Percentiles rank a stretch among this genome's conserved stretches.
phyloP scores from a whole-genome alignment of 2,329 filamentous ascomycete species.

The Hyphodiscus sp. region DNA sequence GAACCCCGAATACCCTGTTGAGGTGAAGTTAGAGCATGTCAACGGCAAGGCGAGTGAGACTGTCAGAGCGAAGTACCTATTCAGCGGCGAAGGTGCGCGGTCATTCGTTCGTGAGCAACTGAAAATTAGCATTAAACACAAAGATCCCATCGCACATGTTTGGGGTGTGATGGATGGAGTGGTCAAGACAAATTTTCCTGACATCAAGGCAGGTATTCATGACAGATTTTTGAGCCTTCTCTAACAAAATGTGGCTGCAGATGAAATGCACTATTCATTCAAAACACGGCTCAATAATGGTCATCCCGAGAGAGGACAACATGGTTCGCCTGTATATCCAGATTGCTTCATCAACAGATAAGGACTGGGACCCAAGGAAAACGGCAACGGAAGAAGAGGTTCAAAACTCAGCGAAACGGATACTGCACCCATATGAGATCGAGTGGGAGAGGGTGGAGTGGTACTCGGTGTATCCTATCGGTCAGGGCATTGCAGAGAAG shows the following conservation, averaged over 20 bases:
- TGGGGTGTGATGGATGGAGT: conserved; percentile 75
- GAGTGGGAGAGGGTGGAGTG: conserved; percentile 63
- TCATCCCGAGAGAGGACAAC: conserved; percentile 66
- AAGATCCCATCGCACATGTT: conserved; percentile 63
- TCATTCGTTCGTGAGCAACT: conserved; percentile 60
- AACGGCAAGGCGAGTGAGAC: conserved; percentile 69
- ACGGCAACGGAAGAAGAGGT: conserved; percentile 59
- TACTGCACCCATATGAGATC: conserved; percentile 60
- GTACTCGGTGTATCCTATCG: conserved; percentile 73
- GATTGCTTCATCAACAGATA: conserved; percentile 53
- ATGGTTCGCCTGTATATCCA: conserved; percentile 68
- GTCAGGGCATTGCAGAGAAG: conserved; percentile 63
- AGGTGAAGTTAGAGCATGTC: conserved; percentile 69
- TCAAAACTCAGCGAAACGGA: conserved; percentile 57
- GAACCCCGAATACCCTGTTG: conserved; percentile 66
- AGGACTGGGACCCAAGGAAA: conserved; percentile 55
- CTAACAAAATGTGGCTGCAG: conserved; percentile 40
- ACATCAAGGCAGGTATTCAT: conserved; percentile 61
- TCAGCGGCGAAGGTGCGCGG: conserved; percentile 64
- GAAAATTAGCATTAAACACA: conserved; percentile 63
- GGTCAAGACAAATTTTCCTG: conserved; percentile 66
- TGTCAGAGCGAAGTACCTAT: conserved; percentile 61
- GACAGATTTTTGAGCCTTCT: conserved; percentile 35
- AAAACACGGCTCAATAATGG: conserved; percentile 68
- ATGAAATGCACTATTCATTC: conserved; percentile 75